These are phyloP conservation scores for Elongisporangium anandrum DNA, from an alignment of 352 stramenopile genomes.

Conservation along the genomic window DNA sequence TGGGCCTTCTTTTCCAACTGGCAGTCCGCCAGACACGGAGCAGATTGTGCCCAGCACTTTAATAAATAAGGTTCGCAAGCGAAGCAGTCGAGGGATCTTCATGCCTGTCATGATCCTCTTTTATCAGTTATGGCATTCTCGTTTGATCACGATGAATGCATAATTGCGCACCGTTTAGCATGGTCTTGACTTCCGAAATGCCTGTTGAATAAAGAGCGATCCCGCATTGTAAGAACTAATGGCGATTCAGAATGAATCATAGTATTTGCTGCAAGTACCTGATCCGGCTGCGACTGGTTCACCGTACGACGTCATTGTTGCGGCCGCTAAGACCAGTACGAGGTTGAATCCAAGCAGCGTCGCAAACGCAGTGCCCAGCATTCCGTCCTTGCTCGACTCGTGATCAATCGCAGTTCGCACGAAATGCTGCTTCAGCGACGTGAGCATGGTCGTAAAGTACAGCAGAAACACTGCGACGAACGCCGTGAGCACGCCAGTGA, in stretches of 20 bases:
- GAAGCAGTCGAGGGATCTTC: conserved; percentile 78
- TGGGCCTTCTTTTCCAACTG: conserved; percentile 90
- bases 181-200: conserved; percentile 93
- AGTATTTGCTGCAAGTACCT: conserved; percentile 17
- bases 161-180: conserved; percentile 80
- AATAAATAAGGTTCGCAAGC: conserved; percentile 74
- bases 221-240: not conserved
- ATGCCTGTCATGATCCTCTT: conserved; percentile 28
- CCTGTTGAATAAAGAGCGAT: conserved; percentile 26
- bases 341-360: conserved; percentile 66
- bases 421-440: conserved; percentile 65
- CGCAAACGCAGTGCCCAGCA: conserved; percentile 76
- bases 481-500: conserved; percentile 70
- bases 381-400: conserved; percentile 48
- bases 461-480: conserved; percentile 77
- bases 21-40: conserved; percentile 76
- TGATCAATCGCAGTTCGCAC: conserved; percentile 60
- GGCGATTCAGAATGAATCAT: not conserved
- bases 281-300: conserved; percentile 79
- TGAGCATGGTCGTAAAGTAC: conserved; percentile 69
- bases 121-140: not conserved
- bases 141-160: not conserved
- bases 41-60: conserved; percentile 89
- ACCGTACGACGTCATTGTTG: conserved; percentile 62
- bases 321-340: conserved; percentile 66